These are phyloP conservation scores for Lactifluus pinguis DNA, from an alignment of 768 basidiomycete genomes.

Conservation along the genomic window DNA sequence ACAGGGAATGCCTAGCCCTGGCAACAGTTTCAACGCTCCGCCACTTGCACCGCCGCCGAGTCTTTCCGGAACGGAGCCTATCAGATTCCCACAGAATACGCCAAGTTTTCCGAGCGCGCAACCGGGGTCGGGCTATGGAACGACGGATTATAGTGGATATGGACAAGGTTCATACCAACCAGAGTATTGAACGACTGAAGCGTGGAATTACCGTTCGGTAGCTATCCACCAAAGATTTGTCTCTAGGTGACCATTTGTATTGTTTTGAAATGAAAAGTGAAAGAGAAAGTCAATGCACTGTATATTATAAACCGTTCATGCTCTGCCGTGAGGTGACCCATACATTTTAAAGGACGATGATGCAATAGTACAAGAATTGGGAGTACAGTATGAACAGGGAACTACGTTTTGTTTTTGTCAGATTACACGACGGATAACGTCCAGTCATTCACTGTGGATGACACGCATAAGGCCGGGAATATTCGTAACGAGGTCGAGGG, in stretches of 20 bases:
- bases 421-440: not conserved
- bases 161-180: constrained; percentile 7
- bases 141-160: not conserved
- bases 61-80: not conserved
- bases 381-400: not conserved
- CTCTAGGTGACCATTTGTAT: not conserved
- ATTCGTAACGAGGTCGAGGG: constrained; percentile 47
- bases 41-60: constrained; percentile 7
- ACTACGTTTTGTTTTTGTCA: not conserved
- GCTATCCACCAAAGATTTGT: not conserved
- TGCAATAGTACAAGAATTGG: not conserved
- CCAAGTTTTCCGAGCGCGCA: constrained; percentile 16
- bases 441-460: constrained; percentile 30
- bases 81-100: not conserved
- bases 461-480: constrained; percentile 75
- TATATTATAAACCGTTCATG: not conserved
- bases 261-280: not conserved
- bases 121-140: constrained; percentile 9
- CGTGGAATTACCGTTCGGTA: not conserved
- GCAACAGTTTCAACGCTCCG: constrained; percentile 4
- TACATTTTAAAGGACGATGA: not conserved
- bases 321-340: not conserved
- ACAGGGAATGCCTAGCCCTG: not conserved
- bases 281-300: not conserved
- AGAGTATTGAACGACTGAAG: constrained; percentile 4